These are phyloP conservation scores for Dryas octopetala DNA, from an alignment of 306 rosid species.

Conservation along the genomic window DNA sequence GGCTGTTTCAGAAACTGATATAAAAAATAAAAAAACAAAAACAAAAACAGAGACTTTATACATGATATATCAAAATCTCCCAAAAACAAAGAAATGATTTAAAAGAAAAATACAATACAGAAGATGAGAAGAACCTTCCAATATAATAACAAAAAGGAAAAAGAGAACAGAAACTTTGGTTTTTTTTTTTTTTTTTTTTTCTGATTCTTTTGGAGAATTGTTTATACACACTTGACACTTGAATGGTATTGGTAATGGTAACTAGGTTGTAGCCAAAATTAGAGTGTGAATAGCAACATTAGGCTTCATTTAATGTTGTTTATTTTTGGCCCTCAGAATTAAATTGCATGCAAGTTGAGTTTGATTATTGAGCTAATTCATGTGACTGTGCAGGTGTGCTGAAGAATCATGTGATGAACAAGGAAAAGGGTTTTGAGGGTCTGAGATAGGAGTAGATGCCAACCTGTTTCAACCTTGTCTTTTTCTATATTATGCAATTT, in stretches of 20 bases:
- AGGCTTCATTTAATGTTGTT: background rate
- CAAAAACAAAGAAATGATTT: background rate
- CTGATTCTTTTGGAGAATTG: background rate
- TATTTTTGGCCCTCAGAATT: background rate
- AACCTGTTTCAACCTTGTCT: constrained; percentile 46
- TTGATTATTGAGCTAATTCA: constrained; percentile 28
- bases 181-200: background rate
- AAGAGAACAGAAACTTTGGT: background rate
- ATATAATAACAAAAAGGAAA: background rate
- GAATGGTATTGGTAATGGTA: background rate
- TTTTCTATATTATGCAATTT: constrained; percentile 44
- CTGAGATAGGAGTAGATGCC: constrained; percentile 51
- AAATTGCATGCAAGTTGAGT: constrained; percentile 20
- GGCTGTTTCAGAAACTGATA: constrained; percentile 23
- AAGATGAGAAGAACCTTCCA: background rate
- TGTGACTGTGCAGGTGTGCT: constrained; percentile 62
- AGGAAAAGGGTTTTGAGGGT: constrained; percentile 48
- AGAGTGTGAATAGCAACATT: constrained; percentile 2
- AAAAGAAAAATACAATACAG: background rate
- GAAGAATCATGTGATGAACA: constrained; percentile 69
- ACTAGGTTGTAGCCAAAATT: background rate
- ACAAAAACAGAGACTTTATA: background rate
- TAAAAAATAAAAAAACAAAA: too few relatives aligned
- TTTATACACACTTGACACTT: background rate
- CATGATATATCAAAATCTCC: constrained; percentile 2